Percentiles rank a stretch among this genome's conserved stretches.
Evolutionary conservation across 805 yeast species (phyloP).

Genomic region (Saturnispora serradocipensis): DNA sequence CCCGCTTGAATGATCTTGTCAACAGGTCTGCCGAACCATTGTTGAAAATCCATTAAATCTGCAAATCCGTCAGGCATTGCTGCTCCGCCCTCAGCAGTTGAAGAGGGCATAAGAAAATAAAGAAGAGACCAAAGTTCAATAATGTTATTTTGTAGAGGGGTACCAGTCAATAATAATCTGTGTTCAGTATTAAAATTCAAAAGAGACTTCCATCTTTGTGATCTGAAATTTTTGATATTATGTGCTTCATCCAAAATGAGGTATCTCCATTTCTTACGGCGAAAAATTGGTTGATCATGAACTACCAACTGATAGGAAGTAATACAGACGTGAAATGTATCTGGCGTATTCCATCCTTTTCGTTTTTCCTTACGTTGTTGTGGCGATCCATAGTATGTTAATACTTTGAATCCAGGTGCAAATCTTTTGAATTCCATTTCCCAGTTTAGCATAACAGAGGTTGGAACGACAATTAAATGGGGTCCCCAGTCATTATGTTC

Average conservation of each 20-base stretch:
- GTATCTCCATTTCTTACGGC: conserved; percentile 89
- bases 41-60: conserved; percentile 88
- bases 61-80: conserved; percentile 95
- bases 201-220: conserved; percentile 95
- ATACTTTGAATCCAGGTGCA: conserved; percentile 94
- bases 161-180: conserved; percentile 84
- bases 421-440: conserved; percentile 98
- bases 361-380: conserved; percentile 94
- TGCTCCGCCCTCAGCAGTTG: conserved; percentile 37
- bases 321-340: conserved; percentile 92
- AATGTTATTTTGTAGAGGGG: conserved; percentile 91
- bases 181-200: conserved; percentile 89
- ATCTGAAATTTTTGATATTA: conserved; percentile 90
- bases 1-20: conserved; percentile 83
- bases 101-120: conserved; percentile 92
- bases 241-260: conserved; percentile 98
- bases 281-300: conserved; percentile 90
- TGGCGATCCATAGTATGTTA: conserved; percentile 95
- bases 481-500: conserved; percentile 97
- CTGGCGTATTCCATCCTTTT: conserved; percentile 95
- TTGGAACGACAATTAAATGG: conserved; percentile 92
- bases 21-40: conserved; percentile 98
- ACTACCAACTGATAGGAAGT: conserved; percentile 97
- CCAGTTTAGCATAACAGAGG: conserved; percentile 96
- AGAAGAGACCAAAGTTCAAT: conserved; percentile 94